Evolutionary conservation across 345 rosid genomes (phyloP).

Genomic region (Melastoma malabathricum): DNA sequence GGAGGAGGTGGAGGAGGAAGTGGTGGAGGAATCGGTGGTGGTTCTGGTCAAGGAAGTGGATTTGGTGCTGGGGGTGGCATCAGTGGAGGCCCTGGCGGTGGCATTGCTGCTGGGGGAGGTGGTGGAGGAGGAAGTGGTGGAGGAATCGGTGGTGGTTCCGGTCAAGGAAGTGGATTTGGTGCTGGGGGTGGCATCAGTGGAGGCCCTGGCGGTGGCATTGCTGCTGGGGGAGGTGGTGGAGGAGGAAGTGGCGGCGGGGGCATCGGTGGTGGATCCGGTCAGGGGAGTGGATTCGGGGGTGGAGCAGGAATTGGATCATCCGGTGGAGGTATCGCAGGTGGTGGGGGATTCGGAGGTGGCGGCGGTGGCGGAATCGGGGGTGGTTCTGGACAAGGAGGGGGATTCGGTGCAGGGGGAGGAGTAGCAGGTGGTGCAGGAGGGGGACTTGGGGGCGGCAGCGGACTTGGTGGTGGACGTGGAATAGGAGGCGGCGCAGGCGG

Average conservation of each 20-base stretch:
- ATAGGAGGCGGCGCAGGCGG: constrained; percentile 31
- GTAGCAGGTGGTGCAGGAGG: constrained; percentile 16
- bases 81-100: constrained; percentile 22
- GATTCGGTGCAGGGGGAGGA: constrained; percentile 9
- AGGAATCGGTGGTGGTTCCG: constrained; percentile 10
- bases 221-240: constrained; percentile 23
- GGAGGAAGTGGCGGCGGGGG: constrained; percentile 34
- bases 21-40: constrained; percentile 29
- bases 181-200: constrained; percentile 6
- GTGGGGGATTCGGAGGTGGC: constrained; percentile 21
- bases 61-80: constrained; percentile 26
- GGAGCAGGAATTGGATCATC: constrained; percentile 21
- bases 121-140: constrained; percentile 28
- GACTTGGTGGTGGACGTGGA: constrained; percentile 34
- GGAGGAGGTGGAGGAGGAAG: constrained; percentile 31
- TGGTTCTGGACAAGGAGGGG: constrained; percentile 13
- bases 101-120: constrained; percentile 25
- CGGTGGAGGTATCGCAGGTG: constrained; percentile 19
- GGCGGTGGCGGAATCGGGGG: constrained; percentile 33
- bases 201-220: constrained; percentile 21
- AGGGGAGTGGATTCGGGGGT: constrained; percentile 27
- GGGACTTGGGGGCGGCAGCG: constrained; percentile 21
- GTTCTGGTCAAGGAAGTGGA: constrained; percentile 28
- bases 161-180: constrained; percentile 10
- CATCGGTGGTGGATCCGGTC: constrained; percentile 28